These are phyloP conservation scores for Aspergillus olivimuriae DNA, from an alignment of 495 filamentous ascomycete genomes.

Conservation along the genomic window DNA sequence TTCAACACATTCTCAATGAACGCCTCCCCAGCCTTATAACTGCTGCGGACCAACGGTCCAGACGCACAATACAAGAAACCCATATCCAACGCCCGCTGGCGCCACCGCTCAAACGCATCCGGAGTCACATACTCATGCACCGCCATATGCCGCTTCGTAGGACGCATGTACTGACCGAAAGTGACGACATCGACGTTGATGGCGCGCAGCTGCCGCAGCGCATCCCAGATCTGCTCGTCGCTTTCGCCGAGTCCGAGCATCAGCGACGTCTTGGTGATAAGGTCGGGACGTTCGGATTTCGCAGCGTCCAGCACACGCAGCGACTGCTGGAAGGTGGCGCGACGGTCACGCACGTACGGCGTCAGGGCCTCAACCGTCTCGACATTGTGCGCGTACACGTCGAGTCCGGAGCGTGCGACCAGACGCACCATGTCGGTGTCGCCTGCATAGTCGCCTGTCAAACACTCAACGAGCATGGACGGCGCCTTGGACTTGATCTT, in stretches of 20 bases:
- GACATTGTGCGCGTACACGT: conserved; percentile 96
- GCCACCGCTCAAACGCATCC: conserved; percentile 84
- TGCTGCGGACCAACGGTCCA: conserved; percentile 85
- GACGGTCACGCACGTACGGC: conserved; percentile 80
- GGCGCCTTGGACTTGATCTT: conserved; percentile 90
- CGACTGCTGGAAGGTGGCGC: conserved; percentile 84
- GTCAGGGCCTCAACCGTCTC: conserved; percentile 92
- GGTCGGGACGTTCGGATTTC: conserved; percentile 63
- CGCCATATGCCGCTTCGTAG: conserved; percentile 94
- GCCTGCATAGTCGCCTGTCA: conserved; percentile 86
- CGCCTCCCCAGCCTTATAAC: conserved; percentile 95
- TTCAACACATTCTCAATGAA: conserved; percentile 98
- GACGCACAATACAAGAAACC: conserved; percentile 96
- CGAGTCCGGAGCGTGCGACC: conserved; percentile 80
- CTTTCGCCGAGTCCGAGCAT: conserved; percentile 95
- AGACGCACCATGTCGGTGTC: conserved; percentile 74
- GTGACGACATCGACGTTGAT: conserved; percentile 88
- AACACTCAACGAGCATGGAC: conserved; percentile 82
- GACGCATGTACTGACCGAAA: conserved; percentile 98
- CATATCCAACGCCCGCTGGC: conserved; percentile 82
- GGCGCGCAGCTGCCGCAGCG: conserved; percentile 72
- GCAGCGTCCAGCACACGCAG: conserved; percentile 73
- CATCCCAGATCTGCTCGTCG: conserved; percentile 78
- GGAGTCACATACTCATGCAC: conserved; percentile 92
- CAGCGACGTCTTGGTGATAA: conserved; percentile 95